A percentile compares a stretch with the other conserved stretches of the same genome.
Evolutionary conservation across 768 basidiomycete species (phyloP).

Genomic region (Ramaria sp.): DNA sequence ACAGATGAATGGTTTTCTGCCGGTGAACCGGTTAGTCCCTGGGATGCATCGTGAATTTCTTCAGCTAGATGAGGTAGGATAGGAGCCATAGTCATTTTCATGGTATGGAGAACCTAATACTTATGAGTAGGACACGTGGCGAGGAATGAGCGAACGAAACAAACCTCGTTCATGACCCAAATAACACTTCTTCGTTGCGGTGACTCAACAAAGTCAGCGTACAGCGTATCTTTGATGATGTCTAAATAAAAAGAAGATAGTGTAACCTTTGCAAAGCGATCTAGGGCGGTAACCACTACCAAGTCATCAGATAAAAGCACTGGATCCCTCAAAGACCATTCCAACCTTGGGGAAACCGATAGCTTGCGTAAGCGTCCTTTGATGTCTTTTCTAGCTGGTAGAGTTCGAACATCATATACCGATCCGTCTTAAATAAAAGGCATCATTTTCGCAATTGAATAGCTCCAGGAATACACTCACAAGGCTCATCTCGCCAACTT

Average conservation of each 20-base stretch:
- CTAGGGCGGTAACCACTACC: slow-evolving; percentile 60
- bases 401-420: slow-evolving; percentile 80
- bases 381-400: slow-evolving; percentile 59
- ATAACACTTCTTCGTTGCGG: slow-evolving; percentile 52
- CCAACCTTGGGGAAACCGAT: slow-evolving; percentile 77
- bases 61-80: slow-evolving; percentile 87
- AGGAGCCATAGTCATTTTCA: slow-evolving; percentile 68
- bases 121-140: background rate
- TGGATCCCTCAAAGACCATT: background rate
- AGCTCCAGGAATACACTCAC: slow-evolving; percentile 31
- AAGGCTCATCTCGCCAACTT: slow-evolving; percentile 42
- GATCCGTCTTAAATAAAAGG: slow-evolving; percentile 51
- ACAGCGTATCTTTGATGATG: slow-evolving; percentile 81
- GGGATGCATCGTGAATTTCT: slow-evolving; percentile 51
- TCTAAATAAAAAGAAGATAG: slow-evolving; percentile 71
- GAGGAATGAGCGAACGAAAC: background rate
- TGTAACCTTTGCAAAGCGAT: slow-evolving; percentile 70
- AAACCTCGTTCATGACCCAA: slow-evolving; percentile 29
- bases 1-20: slow-evolving; percentile 34
- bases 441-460: background rate
- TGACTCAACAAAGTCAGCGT: slow-evolving; percentile 49
- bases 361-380: slow-evolving; percentile 55
- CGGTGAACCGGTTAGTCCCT: slow-evolving; percentile 17
- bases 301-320: slow-evolving; percentile 1
- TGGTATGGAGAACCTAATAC: slow-evolving; percentile 48